Evolutionary conservation across 768 basidiomycete genomes (phyloP), one percentile per base, ranked within the genome.

Genomic region (Kwoniella botswanensis): DNA sequence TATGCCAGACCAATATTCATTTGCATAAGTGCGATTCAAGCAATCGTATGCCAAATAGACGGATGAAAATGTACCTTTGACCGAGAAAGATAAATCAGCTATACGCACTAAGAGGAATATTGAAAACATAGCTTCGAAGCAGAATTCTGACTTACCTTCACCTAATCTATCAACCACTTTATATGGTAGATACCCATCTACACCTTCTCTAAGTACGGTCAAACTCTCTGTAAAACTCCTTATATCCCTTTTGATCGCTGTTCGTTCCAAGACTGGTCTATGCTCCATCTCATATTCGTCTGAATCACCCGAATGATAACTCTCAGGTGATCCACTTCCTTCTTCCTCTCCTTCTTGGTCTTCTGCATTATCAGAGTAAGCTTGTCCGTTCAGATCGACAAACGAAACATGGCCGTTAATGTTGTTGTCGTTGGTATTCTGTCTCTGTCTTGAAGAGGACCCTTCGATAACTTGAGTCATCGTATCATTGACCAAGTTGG

Each of bases 1-100:
- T 29, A 35, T 46, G 18, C 71, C 73, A 12, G 74, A 88, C 90
- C 89, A 93, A 63, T 74, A 73, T 59, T 78, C 73, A 72, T 91
- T 91, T 60, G 87, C 85, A 62, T 76, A 75, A 11, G 61, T 57
- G 75, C 93, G 88, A 77, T 91, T 88, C 68, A 87, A 84, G 17
- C 91, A 77, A 82, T 99, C 97, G 73, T 95, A 83, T 0, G 95
- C 97, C 78, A 98, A 97, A 87, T 98, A 99, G n/a, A 99, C 97
- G 11, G 94, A 94, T 0, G 96, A 98, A 85, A 99, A 99, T 1
- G 96, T 99, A 17, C 96, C 96, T 87, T 11, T 5, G 18, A 9
- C 52, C 46, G 5, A 50, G 46, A 3, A 18, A 24, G 15, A 26
- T 52, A 12, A 58, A 53, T 64, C 35, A 35, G 35, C 43, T 57